Base-by-base conservation (phyloP, 2,329 filamentous ascomycete species). In the Seiridium cupressi region DNA sequence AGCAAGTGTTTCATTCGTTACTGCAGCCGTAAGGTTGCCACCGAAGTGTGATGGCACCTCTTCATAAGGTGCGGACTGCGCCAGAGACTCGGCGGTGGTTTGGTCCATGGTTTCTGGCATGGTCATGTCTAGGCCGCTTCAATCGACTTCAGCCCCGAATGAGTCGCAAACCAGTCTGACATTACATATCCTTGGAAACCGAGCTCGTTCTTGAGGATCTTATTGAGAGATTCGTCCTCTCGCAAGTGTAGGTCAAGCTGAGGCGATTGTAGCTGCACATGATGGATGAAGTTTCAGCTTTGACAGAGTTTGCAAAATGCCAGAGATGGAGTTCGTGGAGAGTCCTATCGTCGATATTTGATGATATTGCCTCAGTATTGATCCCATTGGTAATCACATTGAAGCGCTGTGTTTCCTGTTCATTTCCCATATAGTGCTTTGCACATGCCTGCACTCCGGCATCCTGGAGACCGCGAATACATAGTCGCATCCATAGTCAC, bases 31-130 rank as follows among this genome's bases (percentile, higher is more conserved):
- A 26, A 85, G 69, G 46, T 79, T 79, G 56, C 70, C 72, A 1
- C 77, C 94, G 89, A 90, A 97, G 34, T 38, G 80, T 86, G 73
- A 90, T 86, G 77, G 97, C 96, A 32, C 77, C n/a, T 26, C 26
- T 89, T 71, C 97, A 93, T 58, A 10, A 40, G 40, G 4, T n/a
- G 9, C 38, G 31, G 8, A 32, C 7, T 32, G 26, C 26, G 32
- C 26, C 18, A 49, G 13, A 8, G 18, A 11, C 7, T 49, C 6
- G 3, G 47, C 26, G 26, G 10, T 11, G 6, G 18, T 18, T 32
- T 32, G 18, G 26, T 32, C 26, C 18, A 49, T 10, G 11, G 47
- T 26, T 11, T 91, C 91, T 3, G 82, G 82, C 81, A 84, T 84
- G 47, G 79, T 72, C 76, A 83, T 79, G 57, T 84, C 81, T 3